Conservation (phyloP, 1,139 yeast species). For the Debaryomyces psychrophilus region DNA sequence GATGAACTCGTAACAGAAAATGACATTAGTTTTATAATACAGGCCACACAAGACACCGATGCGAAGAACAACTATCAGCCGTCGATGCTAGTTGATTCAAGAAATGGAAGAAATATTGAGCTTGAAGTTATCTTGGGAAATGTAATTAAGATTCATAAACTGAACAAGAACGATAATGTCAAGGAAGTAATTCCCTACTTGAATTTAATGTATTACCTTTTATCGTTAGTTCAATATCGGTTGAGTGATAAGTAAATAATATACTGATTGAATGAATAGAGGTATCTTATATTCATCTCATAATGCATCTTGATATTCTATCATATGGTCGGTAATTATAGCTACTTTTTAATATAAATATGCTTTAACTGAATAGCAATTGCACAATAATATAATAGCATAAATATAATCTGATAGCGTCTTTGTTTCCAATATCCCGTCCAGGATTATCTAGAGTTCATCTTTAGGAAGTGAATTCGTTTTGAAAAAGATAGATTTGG, state of each 20-base stretch:
- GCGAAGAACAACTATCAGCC: slow-evolving; percentile 30
- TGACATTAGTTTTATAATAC: slow-evolving; percentile 21
- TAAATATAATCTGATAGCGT: no score
- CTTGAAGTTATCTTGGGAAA: slow-evolving; percentile 36
- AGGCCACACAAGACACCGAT: slow-evolving; percentile 22
- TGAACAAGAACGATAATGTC: slow-evolving; percentile 14
- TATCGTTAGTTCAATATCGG: slow-evolving; percentile 37
- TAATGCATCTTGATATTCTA: background rate
- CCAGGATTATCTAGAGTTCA: no score
- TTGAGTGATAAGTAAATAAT: background rate
- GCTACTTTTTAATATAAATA: no score
- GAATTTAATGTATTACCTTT: slow-evolving; percentile 36
- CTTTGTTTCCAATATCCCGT: no score
- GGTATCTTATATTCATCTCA: background rate
- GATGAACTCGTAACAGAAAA: slow-evolving; percentile 20
- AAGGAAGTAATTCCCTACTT: slow-evolving; percentile 25
- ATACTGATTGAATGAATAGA: background rate
- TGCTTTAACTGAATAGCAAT: no score
- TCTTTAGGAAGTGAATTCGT: background rate
- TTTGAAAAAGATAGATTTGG: background rate
- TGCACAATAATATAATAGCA: no score
- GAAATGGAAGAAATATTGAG: slow-evolving; percentile 34
- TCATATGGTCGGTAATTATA: no score
- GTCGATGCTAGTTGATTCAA: slow-evolving; percentile 40
- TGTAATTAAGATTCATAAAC: slow-evolving; percentile 20